Conservation (phyloP, 352 stramenopile species). For the Phytopythium boreale region DNA sequence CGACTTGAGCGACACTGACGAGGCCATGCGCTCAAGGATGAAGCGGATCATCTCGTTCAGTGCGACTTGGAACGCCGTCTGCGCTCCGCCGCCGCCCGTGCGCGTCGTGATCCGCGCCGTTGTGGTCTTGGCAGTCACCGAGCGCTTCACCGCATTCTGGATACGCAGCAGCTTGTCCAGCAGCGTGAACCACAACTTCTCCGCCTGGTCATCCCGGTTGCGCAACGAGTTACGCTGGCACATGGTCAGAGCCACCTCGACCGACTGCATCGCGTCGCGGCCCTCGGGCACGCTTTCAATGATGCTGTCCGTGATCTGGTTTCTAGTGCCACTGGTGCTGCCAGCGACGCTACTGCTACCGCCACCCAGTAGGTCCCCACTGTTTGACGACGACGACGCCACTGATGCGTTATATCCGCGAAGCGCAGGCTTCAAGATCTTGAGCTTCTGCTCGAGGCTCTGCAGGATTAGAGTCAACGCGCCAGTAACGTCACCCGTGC, state of each 20-base stretch:
- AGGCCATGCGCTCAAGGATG: slow-evolving; percentile 94
- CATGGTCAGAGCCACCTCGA: slow-evolving; percentile 90
- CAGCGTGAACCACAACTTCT: slow-evolving; percentile 95
- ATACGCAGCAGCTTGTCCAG: slow-evolving; percentile 92
- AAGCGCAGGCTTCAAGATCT: slow-evolving; percentile 86
- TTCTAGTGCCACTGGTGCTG: slow-evolving; percentile 20
- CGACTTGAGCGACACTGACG: slow-evolving; percentile 90
- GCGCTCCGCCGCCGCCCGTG: slow-evolving; percentile 58
- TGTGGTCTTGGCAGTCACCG: slow-evolving; percentile 72
- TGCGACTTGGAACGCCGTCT: slow-evolving; percentile 87
- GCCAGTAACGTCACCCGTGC: slow-evolving; percentile 91
- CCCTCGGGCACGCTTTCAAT: slow-evolving; percentile 80
- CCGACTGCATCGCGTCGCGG: slow-evolving; percentile 83
- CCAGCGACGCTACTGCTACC: not conserved
- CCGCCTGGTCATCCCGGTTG: slow-evolving; percentile 86
- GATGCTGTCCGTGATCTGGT: slow-evolving; percentile 75
- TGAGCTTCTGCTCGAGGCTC: slow-evolving; percentile 91
- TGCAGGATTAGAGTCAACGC: slow-evolving; percentile 91
- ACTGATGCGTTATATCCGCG: slow-evolving; percentile 64
- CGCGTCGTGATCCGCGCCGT: slow-evolving; percentile 57
- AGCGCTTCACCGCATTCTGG: slow-evolving; percentile 89
- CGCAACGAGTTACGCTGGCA: slow-evolving; percentile 91
- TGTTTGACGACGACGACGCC: slow-evolving; percentile 24
- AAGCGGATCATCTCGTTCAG: slow-evolving; percentile 92
- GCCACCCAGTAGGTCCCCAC: slow-evolving; percentile 29